These are phyloP conservation scores for Emericellopsis atlantica DNA, from an alignment of 2,329 filamentous ascomycete species.

Conservation along the genomic window DNA sequence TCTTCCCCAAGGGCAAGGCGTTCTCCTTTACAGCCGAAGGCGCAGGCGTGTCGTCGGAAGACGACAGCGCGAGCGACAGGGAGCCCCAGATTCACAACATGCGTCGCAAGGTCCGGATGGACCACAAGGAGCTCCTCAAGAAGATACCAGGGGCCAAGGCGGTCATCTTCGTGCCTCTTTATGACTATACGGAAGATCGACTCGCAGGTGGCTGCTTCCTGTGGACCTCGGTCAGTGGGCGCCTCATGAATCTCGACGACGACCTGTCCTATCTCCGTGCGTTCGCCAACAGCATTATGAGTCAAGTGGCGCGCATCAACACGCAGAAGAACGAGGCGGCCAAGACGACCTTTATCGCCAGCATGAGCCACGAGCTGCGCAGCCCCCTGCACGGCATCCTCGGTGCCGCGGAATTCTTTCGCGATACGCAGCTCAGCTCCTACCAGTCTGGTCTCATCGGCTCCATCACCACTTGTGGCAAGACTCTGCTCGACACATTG, in stretches of 20 bases:
- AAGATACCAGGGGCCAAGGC: constrained; percentile 18
- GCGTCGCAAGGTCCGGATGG: constrained; percentile 10
- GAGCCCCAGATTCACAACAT: constrained; percentile 4
- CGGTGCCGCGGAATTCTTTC: constrained; percentile 35
- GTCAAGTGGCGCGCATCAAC: constrained; percentile 40
- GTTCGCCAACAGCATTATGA: constrained; percentile 22
- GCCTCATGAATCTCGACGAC: constrained; percentile 21
- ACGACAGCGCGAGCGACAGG: constrained; percentile 15
- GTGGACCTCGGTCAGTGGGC: constrained; percentile 17
- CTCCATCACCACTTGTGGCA: constrained; percentile 32
- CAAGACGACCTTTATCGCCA: constrained; percentile 46
- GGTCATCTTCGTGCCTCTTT: constrained; percentile 21
- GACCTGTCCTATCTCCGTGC: constrained; percentile 20
- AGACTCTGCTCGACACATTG: constrained; percentile 33
- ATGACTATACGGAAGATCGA: constrained; percentile 19
- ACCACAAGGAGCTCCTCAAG: constrained; percentile 18
- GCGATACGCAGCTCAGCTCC: constrained; percentile 22
- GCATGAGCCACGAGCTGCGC: constrained; percentile 44
- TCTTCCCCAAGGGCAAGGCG: constrained; percentile 15
- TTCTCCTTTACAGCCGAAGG: constrained; percentile 17
- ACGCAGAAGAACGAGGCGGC: constrained; percentile 36
- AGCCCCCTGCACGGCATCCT: constrained; percentile 45
- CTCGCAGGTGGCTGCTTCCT: constrained; percentile 21
- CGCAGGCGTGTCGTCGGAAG: constrained; percentile 13
- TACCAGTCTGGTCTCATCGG: constrained; percentile 28